These are phyloP conservation scores for Aspergillus intermedius DNA, from an alignment of 2,329 filamentous ascomycete species.

Conservation along the genomic window DNA sequence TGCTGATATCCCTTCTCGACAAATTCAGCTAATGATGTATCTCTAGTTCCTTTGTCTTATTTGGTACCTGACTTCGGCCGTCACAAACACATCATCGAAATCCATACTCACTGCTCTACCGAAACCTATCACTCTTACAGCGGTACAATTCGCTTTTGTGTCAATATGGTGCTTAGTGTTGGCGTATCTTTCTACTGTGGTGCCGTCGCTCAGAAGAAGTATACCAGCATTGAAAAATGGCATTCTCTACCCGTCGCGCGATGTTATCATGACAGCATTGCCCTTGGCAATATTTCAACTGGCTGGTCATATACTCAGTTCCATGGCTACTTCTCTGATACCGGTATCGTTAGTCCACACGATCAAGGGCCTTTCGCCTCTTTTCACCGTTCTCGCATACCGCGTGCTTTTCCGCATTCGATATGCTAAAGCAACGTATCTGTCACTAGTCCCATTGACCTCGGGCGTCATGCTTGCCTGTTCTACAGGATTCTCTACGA, in stretches of 20 bases:
- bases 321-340: constrained; percentile 87
- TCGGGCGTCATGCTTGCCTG: constrained; percentile 94
- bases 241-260: constrained; percentile 70
- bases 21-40: constrained; percentile 18
- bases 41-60: constrained; percentile 81
- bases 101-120: constrained; percentile 88
- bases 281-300: constrained; percentile 91
- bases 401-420: constrained; percentile 80
- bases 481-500: constrained; percentile 81
- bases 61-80: constrained; percentile 92
- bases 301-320: constrained; percentile 85
- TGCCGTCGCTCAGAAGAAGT: constrained; percentile 62
- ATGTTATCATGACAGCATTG: constrained; percentile 80
- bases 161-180: constrained; percentile 78
- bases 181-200: constrained; percentile 65
- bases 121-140: constrained; percentile 83
- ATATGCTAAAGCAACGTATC: constrained; percentile 80
- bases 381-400: constrained; percentile 93
- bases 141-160: constrained; percentile 91
- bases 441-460: constrained; percentile 84
- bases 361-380: constrained; percentile 91
- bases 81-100: constrained; percentile 97
- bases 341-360: constrained; percentile 96
- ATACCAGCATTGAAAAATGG: constrained; percentile 78
- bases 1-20: constrained; percentile 1